These are phyloP conservation scores for Tolypocladium cylindrosporum DNA, from an alignment of 2,329 filamentous ascomycete genomes.

Conservation along the genomic window DNA sequence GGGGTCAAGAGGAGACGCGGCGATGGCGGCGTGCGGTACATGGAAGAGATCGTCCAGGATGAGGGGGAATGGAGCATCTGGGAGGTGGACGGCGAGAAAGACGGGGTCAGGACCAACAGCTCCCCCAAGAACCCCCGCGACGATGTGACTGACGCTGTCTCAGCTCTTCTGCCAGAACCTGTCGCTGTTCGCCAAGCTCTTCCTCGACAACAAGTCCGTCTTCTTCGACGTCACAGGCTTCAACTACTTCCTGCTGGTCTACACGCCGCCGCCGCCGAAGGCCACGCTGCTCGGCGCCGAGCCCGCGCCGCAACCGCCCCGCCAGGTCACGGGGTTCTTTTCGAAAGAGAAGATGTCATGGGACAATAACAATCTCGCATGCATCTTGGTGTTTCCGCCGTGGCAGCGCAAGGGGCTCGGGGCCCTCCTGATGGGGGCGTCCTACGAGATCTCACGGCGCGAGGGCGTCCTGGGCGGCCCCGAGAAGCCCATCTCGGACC, in stretches of 20 bases:
- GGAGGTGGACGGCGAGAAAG: conserved; percentile 82
- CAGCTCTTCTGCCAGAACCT: conserved; percentile 88
- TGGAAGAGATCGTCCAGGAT: conserved; percentile 37
- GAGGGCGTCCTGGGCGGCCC: conserved; percentile 83
- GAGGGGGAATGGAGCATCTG: conserved; percentile 77
- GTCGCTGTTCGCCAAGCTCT: conserved; percentile 92
- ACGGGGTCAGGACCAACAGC: conserved; percentile 48
- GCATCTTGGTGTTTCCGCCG: conserved; percentile 90
- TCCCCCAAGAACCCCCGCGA: neutral
- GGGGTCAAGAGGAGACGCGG: conserved; percentile 27
- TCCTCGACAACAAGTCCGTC: conserved; percentile 95
- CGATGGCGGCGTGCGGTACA: conserved; percentile 24
- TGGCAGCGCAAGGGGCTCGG: conserved; percentile 90
- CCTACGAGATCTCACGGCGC: conserved; percentile 80
- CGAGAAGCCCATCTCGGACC: conserved; percentile 83
- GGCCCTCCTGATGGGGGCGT: conserved; percentile 80
- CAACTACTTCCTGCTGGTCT: conserved; percentile 85
- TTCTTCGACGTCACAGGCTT: conserved; percentile 96
- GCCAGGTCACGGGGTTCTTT: conserved; percentile 81
- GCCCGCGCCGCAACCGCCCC: conserved; percentile 6
- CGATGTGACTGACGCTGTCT: neutral
- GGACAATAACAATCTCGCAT: conserved; percentile 97
- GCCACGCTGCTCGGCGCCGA: conserved; percentile 5
- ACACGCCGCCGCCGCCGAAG: conserved; percentile 39
- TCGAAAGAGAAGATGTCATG: conserved; percentile 98